Evolutionary conservation across 768 basidiomycete genomes (phyloP), one percentile per base, ranked within the genome.

Genomic region (Holtermanniella nyarrowii): DNA sequence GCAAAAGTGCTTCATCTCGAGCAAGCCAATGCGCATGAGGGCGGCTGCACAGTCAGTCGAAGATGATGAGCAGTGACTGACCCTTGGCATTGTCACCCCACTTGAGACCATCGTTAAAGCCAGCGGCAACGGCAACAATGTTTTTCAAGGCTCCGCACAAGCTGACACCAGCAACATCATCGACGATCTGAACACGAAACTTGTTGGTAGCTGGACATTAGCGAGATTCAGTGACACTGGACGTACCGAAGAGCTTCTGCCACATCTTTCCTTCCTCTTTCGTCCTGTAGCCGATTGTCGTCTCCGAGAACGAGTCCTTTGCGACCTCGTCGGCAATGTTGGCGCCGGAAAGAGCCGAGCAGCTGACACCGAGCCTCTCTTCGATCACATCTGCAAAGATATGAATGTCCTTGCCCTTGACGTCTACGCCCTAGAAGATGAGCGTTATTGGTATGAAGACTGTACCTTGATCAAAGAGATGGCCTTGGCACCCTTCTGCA

Each of bases 261-360:
- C 74, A 76, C 46, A 73, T 57, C 56, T 72, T 56, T 26, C 72
- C 74, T 37, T 74, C 74, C 48, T 70, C 69, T 46, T 68, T 48
- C n/a, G 60, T 71, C 50, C 73, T 58, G 52, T 74, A 75, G 2
- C 75, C 76, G 43, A 77, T 70, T 1, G 76, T 77, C n/a, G 76
- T 76, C 64, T 77, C 76, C 18, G 70, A 72, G 63, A 75, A 76
- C 31, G 62, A 55, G 44, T 73, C 76, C 26, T 51, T 61, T 1
- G 76, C 76, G 42, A 76, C 75, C 60, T 77, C 76, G 45, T 71
- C 61, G 37, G 76, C 76, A 51, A 77, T 76, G 60, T 77, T 77
- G 41, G 76, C 76, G 3, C 76, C 76, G 25, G 72, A 73, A n/a
- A 77, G 59, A 1, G 74, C 73, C 4, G 73, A 72, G 52, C 72